Percentiles rank a stretch among this genome's conserved stretches.
phyloP scores from a whole-genome alignment of 202 grass and related monocot genomes.

The Alloteropsis angusta region DNA sequence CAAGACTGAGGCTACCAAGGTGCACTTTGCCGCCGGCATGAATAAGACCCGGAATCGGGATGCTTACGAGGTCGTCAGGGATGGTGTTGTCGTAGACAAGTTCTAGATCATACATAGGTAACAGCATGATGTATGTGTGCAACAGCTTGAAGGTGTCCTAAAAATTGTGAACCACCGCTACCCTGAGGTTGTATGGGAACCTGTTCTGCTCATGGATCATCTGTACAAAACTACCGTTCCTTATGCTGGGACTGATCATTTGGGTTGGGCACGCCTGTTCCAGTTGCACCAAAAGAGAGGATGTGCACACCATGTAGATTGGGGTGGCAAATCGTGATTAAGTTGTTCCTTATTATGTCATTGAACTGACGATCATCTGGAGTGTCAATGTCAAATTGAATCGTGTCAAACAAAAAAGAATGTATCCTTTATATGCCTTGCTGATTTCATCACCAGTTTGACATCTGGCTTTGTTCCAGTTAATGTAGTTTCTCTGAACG shows the following conservation, averaged over 20 bases:
- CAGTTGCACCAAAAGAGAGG: neutral
- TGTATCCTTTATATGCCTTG: too few relatives aligned
- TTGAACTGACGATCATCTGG: too few relatives aligned
- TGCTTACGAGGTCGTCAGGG: conserved; percentile 69
- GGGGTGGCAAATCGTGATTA: neutral
- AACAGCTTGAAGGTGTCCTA: neutral
- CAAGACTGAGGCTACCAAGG: conserved; percentile 59
- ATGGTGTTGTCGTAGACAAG: conserved; percentile 56
- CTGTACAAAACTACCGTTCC: neutral
- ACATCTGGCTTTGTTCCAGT: too few relatives aligned
- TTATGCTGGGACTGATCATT: neutral
- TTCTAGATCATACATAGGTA: conserved; percentile 35
- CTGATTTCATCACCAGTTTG: too few relatives aligned
- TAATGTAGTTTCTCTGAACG: too few relatives aligned
- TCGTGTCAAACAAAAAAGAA: too few relatives aligned
- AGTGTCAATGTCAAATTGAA: too few relatives aligned
- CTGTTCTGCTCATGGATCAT: neutral
- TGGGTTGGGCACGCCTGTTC: neutral
- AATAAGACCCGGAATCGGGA: conserved; percentile 65
- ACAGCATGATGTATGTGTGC: neutral
- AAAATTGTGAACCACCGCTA: neutral
- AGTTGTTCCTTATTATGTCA: too few relatives aligned
- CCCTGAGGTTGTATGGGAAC: too few relatives aligned
- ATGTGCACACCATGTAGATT: neutral
- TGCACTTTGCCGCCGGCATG: conserved; percentile 57